Percentiles rank a stretch among this genome's conserved stretches.
phyloP scores from a whole-genome alignment of 2,329 filamentous ascomycete species.

The Monilinia fructigena region DNA sequence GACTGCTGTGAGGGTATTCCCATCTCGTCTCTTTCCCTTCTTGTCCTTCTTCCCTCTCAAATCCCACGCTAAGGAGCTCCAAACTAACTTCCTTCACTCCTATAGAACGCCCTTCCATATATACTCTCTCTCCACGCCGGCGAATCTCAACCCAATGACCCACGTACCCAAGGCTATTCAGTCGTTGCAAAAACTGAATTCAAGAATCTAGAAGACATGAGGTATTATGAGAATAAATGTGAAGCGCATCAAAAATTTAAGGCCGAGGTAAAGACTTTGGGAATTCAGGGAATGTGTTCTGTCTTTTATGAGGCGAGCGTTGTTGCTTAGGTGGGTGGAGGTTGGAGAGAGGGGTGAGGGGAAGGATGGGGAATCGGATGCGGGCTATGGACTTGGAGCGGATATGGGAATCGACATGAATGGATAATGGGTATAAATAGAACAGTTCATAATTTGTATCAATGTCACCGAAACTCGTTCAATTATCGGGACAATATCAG shows the following conservation, averaged over 20 bases:
- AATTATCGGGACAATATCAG: background rate
- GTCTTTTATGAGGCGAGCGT: slow-evolving; percentile 37
- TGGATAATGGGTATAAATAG: background rate
- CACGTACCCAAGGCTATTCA: slow-evolving; percentile 55
- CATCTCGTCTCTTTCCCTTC: background rate
- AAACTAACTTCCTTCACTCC: background rate
- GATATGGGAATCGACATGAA: background rate
- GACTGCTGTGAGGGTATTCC: slow-evolving; percentile 46
- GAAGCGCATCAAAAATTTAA: slow-evolving; percentile 54
- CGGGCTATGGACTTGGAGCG: background rate
- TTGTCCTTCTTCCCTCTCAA: slow-evolving; percentile 51
- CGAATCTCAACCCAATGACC: slow-evolving; percentile 47
- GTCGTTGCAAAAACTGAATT: slow-evolving; percentile 54
- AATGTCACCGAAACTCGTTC: background rate
- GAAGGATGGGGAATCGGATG: background rate
- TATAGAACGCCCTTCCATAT: slow-evolving; percentile 57
- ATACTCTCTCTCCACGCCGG: slow-evolving; percentile 52
- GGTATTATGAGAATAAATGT: slow-evolving; percentile 58
- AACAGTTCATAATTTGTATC: background rate
- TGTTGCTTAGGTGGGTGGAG: background rate
- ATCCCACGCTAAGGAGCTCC: slow-evolving; percentile 40
- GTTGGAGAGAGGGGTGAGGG: background rate
- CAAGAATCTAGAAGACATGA: slow-evolving; percentile 54
- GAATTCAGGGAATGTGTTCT: slow-evolving; percentile 34
- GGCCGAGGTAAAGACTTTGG: slow-evolving; percentile 26